Evolutionary conservation across 139 green algal species (phyloP), one percentile per base, ranked within the genome.

Genomic region (Volvox reticuliferus): DNA sequence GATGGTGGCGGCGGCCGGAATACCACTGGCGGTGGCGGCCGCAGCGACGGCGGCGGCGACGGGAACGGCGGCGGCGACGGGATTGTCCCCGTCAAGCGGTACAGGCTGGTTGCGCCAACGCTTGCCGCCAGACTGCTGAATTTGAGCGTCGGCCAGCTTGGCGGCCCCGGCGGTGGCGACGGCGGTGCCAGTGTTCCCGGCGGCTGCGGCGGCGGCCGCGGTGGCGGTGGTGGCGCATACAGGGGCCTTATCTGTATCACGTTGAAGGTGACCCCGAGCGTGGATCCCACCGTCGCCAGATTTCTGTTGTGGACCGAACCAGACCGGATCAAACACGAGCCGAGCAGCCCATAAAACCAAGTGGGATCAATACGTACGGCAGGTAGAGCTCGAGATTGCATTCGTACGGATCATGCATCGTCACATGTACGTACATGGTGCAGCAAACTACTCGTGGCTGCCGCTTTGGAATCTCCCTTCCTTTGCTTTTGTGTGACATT

Each of bases 91-190:
- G 71, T 35, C 28, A 81, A 20, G 75, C 75, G 75, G 30, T 61
- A 81, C 32, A 81, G 13, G 75, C 75, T 55, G 32, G 75, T 36
- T 55, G 75, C 75, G 33, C 75, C 75, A 24, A 81, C 20, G 30
- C 30, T 2, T 33, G 21, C 13, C 18, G 30, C 32, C 75, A 81
- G 30, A 30, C 13, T 67, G 78, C 1, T 12, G 37, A 67, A 84
- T 1, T 2, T 9, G 6, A 67, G 37, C 20, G 36, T 14, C 16
- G 78, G 37, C 24, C 28, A 44, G 36, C 20, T 44, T 13, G 78
- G 37, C 37, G 78, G 37, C 36, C 37, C 35, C 78, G 78, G 78
- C 37, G 37, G 78, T 44, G 78, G 78, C 32, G 78, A 84, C 78
- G 78, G 78, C 78, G 78, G 75, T 9, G 75, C 75, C 0, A 28